phyloP scores from a whole-genome alignment of 2,329 filamentous ascomycete genomes.

The Ascochyta fabae region DNA sequence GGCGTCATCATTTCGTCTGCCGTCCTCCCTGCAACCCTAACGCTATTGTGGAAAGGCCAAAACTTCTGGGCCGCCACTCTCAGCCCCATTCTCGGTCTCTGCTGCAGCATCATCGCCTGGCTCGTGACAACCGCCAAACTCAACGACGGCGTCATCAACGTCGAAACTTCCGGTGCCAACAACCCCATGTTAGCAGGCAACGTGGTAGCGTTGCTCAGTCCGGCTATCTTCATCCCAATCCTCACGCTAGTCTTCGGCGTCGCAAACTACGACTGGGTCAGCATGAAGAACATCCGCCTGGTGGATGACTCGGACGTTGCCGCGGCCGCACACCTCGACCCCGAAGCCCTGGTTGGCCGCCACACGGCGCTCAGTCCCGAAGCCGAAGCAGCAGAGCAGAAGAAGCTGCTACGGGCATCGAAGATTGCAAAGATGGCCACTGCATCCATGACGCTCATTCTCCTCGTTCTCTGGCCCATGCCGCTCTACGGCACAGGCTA shows the following conservation, averaged over 20 bases:
- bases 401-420: constrained; percentile 52
- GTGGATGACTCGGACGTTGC: constrained; percentile 79
- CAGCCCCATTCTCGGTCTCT: constrained; percentile 72
- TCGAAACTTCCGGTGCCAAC: constrained; percentile 68
- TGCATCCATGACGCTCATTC: constrained; percentile 67
- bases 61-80: constrained; percentile 74
- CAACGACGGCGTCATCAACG: constrained; percentile 42
- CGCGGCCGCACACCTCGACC: constrained; percentile 64
- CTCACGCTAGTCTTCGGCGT: constrained; percentile 70
- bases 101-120: constrained; percentile 66
- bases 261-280: constrained; percentile 84
- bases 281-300: constrained; percentile 79
- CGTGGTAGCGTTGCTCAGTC: constrained; percentile 79
- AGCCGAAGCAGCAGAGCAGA: constrained; percentile 48
- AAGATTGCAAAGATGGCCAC: constrained; percentile 65
- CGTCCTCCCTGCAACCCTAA: constrained; percentile 80
- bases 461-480: constrained; percentile 89
- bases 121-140: constrained; percentile 44
- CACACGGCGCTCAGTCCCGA: constrained; percentile 37
- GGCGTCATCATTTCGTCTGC: constrained; percentile 87
- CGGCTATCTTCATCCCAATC: constrained; percentile 74
- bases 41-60: constrained; percentile 80
- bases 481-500: constrained; percentile 85
- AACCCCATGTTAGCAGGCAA: constrained; percentile 85
- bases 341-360: constrained; percentile 62